phyloP scores from a whole-genome alignment of 257 asterid species.

The Apocynum venetum region DNA sequence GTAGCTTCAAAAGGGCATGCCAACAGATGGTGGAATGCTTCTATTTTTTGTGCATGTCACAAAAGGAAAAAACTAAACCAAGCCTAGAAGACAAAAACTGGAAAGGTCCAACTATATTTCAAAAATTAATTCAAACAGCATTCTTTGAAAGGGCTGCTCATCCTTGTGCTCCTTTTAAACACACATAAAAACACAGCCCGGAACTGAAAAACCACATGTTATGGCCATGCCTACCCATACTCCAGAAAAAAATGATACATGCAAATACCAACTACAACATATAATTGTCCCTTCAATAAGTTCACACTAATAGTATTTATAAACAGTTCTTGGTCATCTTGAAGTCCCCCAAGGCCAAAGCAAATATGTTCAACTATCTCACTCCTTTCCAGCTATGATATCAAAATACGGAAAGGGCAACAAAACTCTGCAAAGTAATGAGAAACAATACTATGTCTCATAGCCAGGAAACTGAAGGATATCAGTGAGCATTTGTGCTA shows the following conservation, averaged over 20 bases:
- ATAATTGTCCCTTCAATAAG: background rate
- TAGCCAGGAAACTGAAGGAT: background rate
- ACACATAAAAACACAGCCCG: background rate
- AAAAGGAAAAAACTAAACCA: background rate
- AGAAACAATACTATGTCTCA: background rate
- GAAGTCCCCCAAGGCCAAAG: background rate
- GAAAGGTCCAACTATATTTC: background rate
- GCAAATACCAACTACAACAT: background rate
- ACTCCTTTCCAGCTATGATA: background rate
- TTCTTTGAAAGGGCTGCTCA: background rate
- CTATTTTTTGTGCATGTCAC: background rate
- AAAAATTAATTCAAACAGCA: too few species aligned
- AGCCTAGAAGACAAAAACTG: background rate
- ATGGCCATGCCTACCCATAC: too few species aligned
- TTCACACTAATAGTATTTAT: background rate
- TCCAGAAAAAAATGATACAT: background rate
- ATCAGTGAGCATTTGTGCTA: background rate
- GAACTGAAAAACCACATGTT: background rate
- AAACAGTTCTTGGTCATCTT: background rate
- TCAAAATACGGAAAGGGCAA: background rate
- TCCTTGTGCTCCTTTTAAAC: background rate
- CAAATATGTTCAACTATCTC: background rate
- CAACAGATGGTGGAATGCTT: background rate
- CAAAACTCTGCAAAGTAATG: background rate
- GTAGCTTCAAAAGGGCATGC: background rate